These are phyloP conservation scores for Phyllosticta capitalensis DNA, from an alignment of 2,329 filamentous ascomycete species.

Conservation along the genomic window DNA sequence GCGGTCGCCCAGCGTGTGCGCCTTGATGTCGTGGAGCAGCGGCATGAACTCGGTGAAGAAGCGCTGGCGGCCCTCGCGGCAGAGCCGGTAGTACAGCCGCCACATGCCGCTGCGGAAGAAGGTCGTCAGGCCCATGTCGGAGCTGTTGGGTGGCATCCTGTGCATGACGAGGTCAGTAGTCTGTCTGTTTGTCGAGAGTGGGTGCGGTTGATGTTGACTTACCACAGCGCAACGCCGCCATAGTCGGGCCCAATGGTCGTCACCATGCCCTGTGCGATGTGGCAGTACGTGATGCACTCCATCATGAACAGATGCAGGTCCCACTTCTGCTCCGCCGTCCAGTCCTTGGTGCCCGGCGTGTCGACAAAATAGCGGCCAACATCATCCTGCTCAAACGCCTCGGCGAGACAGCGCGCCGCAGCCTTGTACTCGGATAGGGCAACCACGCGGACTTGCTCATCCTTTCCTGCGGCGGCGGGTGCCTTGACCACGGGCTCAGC, in stretches of 20 bases:
- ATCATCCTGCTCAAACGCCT: conserved; percentile 68
- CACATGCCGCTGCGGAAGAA: conserved; percentile 67
- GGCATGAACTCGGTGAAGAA: conserved; percentile 73
- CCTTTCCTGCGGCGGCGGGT: not conserved
- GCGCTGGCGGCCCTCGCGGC: conserved; percentile 59
- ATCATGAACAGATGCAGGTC: conserved; percentile 67
- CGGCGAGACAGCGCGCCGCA: conserved; percentile 62
- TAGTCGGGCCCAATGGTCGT: conserved; percentile 66
- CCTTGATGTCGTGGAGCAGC: conserved; percentile 63
- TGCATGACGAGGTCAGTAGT: not conserved
- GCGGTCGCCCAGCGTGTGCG: conserved; percentile 55
- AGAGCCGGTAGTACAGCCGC: conserved; percentile 66
- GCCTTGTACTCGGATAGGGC: conserved; percentile 58
- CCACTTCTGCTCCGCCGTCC: conserved; percentile 61
- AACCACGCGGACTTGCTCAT: conserved; percentile 52
- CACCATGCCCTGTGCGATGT: conserved; percentile 64
- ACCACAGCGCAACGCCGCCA: conserved; percentile 73
- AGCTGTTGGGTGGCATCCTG: conserved; percentile 66
- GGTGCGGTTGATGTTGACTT: conserved; percentile 25
- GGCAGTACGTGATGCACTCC: conserved; percentile 67
- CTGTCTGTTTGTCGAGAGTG: not conserved
- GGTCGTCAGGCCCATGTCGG: conserved; percentile 65
- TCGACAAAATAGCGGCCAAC: conserved; percentile 67
- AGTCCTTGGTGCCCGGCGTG: conserved; percentile 54
- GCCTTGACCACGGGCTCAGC: conserved; percentile 17